Base-by-base conservation (phyloP, 2,329 filamentous ascomycete species). In the Sclerotinia sclerotiorum region DNA sequence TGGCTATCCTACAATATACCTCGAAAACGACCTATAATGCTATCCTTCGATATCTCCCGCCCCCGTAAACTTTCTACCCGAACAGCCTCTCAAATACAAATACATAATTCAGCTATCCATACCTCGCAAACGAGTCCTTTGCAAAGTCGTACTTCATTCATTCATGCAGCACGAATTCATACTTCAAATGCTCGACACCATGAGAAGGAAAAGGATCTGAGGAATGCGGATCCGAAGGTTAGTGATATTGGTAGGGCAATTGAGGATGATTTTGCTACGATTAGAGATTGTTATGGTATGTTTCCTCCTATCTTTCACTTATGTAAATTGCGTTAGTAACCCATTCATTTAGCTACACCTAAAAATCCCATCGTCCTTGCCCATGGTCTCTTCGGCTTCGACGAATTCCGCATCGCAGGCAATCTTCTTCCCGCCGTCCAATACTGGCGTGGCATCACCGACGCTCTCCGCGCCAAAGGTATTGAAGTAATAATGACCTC, bases 381-480 rank as follows among this genome's bases (percentile, higher is more conserved):
- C 65, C 88, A 90, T 74, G 88, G 88, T 68, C 81, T 90, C 61
- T 80, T 90, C 64, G 88, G 88, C 73, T 90, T 89, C 76, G 82
- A 85, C 49, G 84, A 88, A 75, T 80, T 90, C 29, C 80, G 79
- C 48, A 75, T 88, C 21, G 81, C 80, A 17, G 80, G 83, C 1
- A 77, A 74, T 24, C 80, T 81, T 72, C 79, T 89, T 3, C 86
- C 87, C 0, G 77, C 83, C 2, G 81, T 89, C 48, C 82, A 86
- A 57, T 89, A 90, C 80, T 90, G 88, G 88, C 83, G 84, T 71
- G 87, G 88, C 63, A 90, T 90, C 71, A 81, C 81, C 29, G 83
- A 87, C 24, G 87, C 85, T 17, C 81, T 90, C 56, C 77, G 73
- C 8, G 81, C 83, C 10, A 84, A 85, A 68, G 83, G 82, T 56